A percentile compares a stretch with the other conserved stretches of the same genome.
phyloP scores from a whole-genome alignment of 257 asterid genomes.

The Forsythia viridissima region DNA sequence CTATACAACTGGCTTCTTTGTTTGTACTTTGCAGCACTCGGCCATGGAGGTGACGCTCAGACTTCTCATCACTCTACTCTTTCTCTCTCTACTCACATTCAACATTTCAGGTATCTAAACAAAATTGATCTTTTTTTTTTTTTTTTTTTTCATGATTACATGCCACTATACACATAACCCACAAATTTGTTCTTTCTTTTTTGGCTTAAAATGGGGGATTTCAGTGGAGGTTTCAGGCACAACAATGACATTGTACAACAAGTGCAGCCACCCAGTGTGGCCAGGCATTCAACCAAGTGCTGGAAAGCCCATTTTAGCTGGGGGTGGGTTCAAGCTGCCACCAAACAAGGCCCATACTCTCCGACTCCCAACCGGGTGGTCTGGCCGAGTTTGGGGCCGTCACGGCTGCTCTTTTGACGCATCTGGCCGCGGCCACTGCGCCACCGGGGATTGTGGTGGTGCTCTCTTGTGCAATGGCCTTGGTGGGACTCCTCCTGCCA shows the following conservation, averaged over 20 bases:
- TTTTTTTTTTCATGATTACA: no score
- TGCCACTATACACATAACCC: no score
- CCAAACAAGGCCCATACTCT: slow-evolving; percentile 58
- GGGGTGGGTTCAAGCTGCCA: slow-evolving; percentile 75
- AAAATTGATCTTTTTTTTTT: no score
- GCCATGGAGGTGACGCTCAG: no score
- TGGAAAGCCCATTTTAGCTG: slow-evolving; percentile 65
- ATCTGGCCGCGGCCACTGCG: slow-evolving; percentile 73
- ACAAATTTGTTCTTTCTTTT: no score
- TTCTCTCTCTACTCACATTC: no score
- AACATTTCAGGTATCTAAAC: no score
- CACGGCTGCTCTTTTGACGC: slow-evolving; percentile 84
- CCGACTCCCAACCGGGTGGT: slow-evolving; percentile 72
- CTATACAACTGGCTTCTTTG: no score
- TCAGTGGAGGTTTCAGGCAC: slow-evolving; percentile 38
- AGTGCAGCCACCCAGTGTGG: slow-evolving; percentile 52
- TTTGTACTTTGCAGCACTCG: no score
- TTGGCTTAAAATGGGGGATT: no score
- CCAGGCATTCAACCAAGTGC: slow-evolving; percentile 75
- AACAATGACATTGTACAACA: slow-evolving; percentile 46
- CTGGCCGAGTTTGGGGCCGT: slow-evolving; percentile 96
- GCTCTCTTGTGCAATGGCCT: slow-evolving; percentile 74
- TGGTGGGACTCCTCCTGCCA: slow-evolving; percentile 92
- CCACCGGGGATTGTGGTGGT: slow-evolving; percentile 96
- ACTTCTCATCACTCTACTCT: no score